Base-by-base conservation (phyloP, 2,329 filamentous ascomycete species). In the Xylaria sp. region DNA sequence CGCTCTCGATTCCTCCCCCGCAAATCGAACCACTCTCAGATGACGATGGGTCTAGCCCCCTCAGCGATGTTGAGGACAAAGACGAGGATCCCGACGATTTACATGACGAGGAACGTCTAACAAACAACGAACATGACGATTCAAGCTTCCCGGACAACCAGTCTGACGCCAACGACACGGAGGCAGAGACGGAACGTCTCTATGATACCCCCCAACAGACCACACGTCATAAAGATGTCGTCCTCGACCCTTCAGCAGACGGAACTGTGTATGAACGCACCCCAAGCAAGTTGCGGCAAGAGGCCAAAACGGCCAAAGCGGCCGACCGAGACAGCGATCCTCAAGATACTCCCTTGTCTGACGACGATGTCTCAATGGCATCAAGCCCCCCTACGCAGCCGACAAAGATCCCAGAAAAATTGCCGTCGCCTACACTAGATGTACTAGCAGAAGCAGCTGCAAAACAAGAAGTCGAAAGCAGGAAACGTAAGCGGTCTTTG, bases 151-250 rank as follows among this genome's bases (percentile, higher is more conserved):
- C 85, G 71, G 87, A 83, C 72, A 82, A 86, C 69, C 83, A 87
- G 65, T 88, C 89, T 17, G 86, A 89, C 67, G 83, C 81, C 72
- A 87, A 89, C 75, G 87, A 88, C 77, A 90, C 94, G 3, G 95
- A 98, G 80, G 95, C 95, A 38, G 95, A 97, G 81, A 98, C 95
- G 1, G 94, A 97, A 81, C 90, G 96, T 66, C 86, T 99, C 67
- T 96, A 96, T 76, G 90, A 92, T 75, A 97, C 93, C n/a, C 94
- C 94, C 20, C 88, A 89, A 69, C 92, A 85, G 67, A 73, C 74
- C 15, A 78, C 75, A 85, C 85, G 89, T 71, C 85, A 87, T 73
- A 84, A 86, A 73, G 86, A 90, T 73, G 86, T 91, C 10, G 83
- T 89, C 49, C 79, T 90, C 61, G 83, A 83, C 72, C 82, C 83